Evolutionary conservation across 495 filamentous ascomycete genomes (phyloP), one percentile per base, ranked within the genome.

Genomic region (Aspergillus heteromorphus): DNA sequence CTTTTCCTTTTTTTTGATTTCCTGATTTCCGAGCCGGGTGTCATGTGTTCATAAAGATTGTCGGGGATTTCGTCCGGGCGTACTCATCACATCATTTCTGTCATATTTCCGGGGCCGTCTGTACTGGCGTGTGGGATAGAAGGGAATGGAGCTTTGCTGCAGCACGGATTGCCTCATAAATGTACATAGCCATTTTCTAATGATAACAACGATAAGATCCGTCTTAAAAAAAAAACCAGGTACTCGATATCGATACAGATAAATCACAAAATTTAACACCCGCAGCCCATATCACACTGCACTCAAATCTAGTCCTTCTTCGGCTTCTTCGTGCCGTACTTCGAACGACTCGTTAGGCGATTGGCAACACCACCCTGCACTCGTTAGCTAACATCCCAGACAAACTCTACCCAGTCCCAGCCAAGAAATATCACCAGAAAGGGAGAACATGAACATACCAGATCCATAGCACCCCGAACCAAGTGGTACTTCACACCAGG

Each of bases 261-360:
- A n/a, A 34, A 23, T 11, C 45, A 45, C 49, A 51, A 18, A 40
- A 23, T 50, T 7, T 27, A 43, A 53, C 40, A 34, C 7, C 6
- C 49, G 16, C 50, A 21, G 8, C 36, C 38, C 21, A 11, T 11
- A 27, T 41, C 6, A 49, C 6, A 25, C 49, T 14, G 17, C 45
- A 1, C 16, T n/a, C 8, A 23, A 16, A 38, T 55, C 45, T 72
- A 76, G 38, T 73, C 73, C 61, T 58, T 82, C 84, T 96, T 97
- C 1, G 93, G 92, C 75, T 96, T 97, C 85, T 99, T 99, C 13
- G 95, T 95, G 55, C 93, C 93, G 63, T 95, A 99, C 76, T 99
- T 99, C 53, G 89, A 95, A 64, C 93, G 81, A 67, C 87, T 88
- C 2, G 83, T 88, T 69, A 86, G 78, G 49, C 93, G 79, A 65